Evolutionary conservation across 257 asterid species (phyloP), one percentile per base, ranked within the genome.

Genomic region (Nicotiana sylvestris): DNA sequence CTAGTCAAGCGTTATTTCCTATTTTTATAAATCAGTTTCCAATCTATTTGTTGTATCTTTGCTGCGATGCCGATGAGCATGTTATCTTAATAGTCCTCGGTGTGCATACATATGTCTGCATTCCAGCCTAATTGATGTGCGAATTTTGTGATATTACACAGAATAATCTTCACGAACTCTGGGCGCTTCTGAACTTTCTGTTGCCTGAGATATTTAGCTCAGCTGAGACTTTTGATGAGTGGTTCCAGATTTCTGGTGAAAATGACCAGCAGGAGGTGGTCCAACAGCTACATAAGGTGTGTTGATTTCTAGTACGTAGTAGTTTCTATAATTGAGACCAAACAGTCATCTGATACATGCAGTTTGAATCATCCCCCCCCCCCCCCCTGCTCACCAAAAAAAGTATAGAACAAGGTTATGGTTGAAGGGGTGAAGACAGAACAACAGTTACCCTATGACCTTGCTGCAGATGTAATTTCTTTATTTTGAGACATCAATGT

Each of bases 211-310:
- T 96, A 86, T 96, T 96, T 87, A 96, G 99, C 88, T 96, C 99
- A 70, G 97, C 99, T 81, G 99, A 96, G 89, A 95, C 99, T 57
- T 96, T 96, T 76, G 99, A 96, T 86, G 97, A 96, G 84, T 96
- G 99, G 99, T 96, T 96, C 90, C 99, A 96, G 88, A 96, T 96
- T 76, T 96, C 99, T 83, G 98, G 97, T 81, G 99, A 96, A 5
- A 94, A 90, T 86, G 98, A 96, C 82, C 98, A 96, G 90, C 98
- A 96, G 89, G 99, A 96, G 89, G 99, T 96, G 86, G 99, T 96
- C 83, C 99, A 96, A 85, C 99, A 96, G 88, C 99, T 96, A 85
- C 99, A 96, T 94, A 96, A 94, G 99, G 99, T 96, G 88, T 17
- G 83, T n/a, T 51, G 16, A 16, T 11, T 80, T 27, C n/a, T 76